These are phyloP conservation scores for Cordyceps farinosa DNA, from an alignment of 2,329 filamentous ascomycete genomes.

Conservation along the genomic window DNA sequence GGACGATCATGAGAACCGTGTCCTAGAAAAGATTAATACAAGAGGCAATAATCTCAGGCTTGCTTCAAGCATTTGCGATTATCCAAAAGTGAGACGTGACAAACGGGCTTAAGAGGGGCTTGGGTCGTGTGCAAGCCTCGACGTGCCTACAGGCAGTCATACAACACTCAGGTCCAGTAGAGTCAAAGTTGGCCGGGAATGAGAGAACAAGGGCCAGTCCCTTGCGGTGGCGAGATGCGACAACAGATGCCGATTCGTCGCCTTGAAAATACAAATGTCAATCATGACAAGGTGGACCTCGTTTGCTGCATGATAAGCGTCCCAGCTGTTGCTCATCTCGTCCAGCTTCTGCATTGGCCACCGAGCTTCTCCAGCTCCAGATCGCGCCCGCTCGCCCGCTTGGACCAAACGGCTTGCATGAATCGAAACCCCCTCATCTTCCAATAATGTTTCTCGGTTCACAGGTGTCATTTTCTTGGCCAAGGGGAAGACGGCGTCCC, in stretches of 20 bases:
- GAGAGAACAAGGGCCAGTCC: background rate
- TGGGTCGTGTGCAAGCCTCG: background rate
- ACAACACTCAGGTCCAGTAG: background rate
- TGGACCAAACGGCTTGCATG: constrained; percentile 9
- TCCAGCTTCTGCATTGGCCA: constrained; percentile 2
- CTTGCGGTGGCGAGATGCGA: background rate
- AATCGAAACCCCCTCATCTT: constrained; percentile 8
- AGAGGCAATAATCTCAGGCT: background rate
- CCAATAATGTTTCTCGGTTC: background rate
- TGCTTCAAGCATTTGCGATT: background rate
- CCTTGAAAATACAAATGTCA: background rate
- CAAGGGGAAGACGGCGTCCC: background rate
- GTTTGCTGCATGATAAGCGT: background rate
- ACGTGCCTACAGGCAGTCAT: background rate
- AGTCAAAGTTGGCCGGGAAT: background rate
- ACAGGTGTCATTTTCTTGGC: background rate
- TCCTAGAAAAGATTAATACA: background rate
- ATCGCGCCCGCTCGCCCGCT: constrained; percentile 14
- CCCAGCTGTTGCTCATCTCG: background rate
- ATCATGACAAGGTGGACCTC: background rate
- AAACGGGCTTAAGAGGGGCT: background rate
- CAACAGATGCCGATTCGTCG: constrained; percentile 5
- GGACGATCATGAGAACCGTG: background rate
- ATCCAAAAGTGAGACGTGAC: background rate
- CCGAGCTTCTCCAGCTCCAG: constrained; percentile 7